Evolutionary conservation across 179 eudicot species (phyloP), one percentile per base, ranked within the genome.

Genomic region (Pouteria campechiana): DNA sequence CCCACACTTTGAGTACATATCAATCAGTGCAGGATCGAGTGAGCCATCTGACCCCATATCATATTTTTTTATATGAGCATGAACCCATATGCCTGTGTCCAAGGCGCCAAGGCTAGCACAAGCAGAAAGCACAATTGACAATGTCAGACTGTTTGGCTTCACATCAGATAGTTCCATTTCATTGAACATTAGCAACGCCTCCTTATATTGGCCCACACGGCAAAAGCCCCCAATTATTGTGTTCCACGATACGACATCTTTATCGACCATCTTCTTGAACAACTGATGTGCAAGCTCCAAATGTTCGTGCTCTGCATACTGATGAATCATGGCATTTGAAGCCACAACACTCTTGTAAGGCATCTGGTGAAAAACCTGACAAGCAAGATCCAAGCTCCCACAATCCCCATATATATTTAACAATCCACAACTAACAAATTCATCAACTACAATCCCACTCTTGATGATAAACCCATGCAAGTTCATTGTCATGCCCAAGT

Each of bases 1-100:
- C 21, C 79, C 79, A 36, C 75, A 68, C 57, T 73, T 73, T 2
- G 72, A 48, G 31, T 68, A 73, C 79, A 73, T 73, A 29, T 64
- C 79, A 25, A 73, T 59, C 38, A 73, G 23, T 13, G 79, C 71
- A 44, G n/a, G n/a, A n/a, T n/a, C n/a, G n/a, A n/a, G n/a, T n/a
- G n/a, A n/a, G n/a, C n/a, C n/a, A n/a, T n/a, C n/a, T n/a, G n/a
- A n/a, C n/a, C n/a, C n/a, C n/a, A n/a, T n/a, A n/a, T n/a, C n/a
- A n/a, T n/a, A n/a, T n/a, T 73, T 73, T 25, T 57, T 41, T 5
- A 73, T 39, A 29, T 49, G 17, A 44, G 48, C 63, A 73, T 40
- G 25, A 59, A 38, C 27, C 79, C 79, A 73, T 40, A 52, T 60
- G 4, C 79, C 79, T 3, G 68, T 52, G 28, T 73, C 79, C n/a